phyloP scores from a whole-genome alignment of 306 rosid genomes.

The Castanea mollissima region DNA sequence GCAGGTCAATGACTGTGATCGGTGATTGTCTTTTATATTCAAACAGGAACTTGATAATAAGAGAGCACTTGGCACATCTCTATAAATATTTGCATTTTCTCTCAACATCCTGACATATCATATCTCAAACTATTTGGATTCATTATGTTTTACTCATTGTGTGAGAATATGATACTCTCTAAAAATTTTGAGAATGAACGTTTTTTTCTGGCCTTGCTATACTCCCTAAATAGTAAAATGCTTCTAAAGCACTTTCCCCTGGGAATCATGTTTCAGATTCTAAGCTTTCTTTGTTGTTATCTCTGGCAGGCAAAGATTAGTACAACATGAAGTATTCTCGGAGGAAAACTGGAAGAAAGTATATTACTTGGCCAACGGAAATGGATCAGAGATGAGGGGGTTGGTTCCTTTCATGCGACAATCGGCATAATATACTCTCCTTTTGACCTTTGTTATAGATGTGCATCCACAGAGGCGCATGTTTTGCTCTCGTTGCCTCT shows the following conservation, averaged over 20 bases:
- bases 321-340: conserved; percentile 68
- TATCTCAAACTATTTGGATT: not conserved
- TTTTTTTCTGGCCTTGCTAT: conserved; percentile 8
- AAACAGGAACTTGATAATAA: not conserved
- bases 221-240: conserved; percentile 5
- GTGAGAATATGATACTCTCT: not conserved
- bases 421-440: conserved; percentile 14
- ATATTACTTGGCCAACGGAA: conserved; percentile 78
- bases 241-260: conserved; percentile 5
- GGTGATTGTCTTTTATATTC: not conserved
- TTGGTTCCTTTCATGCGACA: conserved; percentile 73
- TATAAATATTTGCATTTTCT: not conserved
- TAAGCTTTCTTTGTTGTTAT: conserved; percentile 20
- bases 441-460: not conserved
- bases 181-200: not conserved
- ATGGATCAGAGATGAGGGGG: conserved; percentile 89
- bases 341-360: conserved; percentile 88
- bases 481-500: not conserved
- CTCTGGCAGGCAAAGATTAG: conserved; percentile 78
- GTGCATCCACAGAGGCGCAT: not conserved
- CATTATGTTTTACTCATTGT: not conserved
- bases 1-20: not conserved
- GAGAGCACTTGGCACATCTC: not conserved
- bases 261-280: conserved; percentile 8
- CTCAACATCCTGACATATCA: not conserved